A percentile compares a stretch with the other conserved stretches of the same genome.
Conservation (phyloP, 192 early-diverging fungal genomes). For the Ramicandelaber brevisporus region DNA sequence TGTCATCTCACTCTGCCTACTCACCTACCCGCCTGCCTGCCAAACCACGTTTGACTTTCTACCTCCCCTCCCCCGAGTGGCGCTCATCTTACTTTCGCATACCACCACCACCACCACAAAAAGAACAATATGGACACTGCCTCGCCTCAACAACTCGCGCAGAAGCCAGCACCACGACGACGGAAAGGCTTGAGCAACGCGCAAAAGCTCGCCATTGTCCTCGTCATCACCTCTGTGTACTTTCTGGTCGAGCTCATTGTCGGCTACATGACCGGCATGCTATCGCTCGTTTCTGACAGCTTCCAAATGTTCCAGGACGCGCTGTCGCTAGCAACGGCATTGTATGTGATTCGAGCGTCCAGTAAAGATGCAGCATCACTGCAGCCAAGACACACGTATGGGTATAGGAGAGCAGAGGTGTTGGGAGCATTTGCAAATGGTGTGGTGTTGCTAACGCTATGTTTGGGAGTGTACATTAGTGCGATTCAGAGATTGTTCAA, state of each 20-base stretch:
- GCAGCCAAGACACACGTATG: conserved; percentile 49
- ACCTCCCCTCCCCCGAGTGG: too few relatives aligned
- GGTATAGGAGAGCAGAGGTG: conserved; percentile 75
- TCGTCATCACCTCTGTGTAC: conserved; percentile 30
- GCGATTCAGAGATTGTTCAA: conserved; percentile 58
- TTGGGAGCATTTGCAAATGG: conserved; percentile 83
- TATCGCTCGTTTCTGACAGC: conserved; percentile 70
- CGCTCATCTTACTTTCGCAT: too few relatives aligned
- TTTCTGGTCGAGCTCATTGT: conserved; percentile 61
- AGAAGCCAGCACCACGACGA: too few relatives aligned
- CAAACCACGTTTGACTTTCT: too few relatives aligned
- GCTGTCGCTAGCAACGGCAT: conserved; percentile 42
- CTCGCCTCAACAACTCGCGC: too few relatives aligned
- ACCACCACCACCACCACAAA: too few relatives aligned
- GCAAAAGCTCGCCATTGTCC: conserved; percentile 30
- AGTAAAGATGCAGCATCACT: too few relatives aligned
- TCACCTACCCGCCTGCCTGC: too few relatives aligned
- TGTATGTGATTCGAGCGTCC: conserved; percentile 50
- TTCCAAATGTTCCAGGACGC: conserved; percentile 86
- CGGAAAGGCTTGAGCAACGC: too few relatives aligned
- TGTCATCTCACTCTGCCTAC: too few relatives aligned
- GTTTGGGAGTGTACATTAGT: conserved; percentile 68
- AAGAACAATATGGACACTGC: too few relatives aligned
- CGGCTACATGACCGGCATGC: conserved; percentile 44
- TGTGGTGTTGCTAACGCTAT: conserved; percentile 71